Evolutionary conservation across 257 asterid species (phyloP).

Genomic region (Petunia axillaris): DNA sequence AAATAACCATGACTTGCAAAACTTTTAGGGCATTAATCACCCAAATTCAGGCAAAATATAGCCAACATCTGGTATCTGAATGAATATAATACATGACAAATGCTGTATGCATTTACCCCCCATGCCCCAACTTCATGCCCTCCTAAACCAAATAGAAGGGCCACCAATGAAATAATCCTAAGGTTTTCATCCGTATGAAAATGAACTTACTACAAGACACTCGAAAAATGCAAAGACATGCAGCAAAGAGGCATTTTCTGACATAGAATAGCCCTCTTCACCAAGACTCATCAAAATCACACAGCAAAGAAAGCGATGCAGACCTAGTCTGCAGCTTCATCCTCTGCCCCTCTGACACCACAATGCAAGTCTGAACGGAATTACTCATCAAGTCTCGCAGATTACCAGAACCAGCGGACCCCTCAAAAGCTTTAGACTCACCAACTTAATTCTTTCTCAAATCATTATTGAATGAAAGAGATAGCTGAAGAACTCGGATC

Average conservation of each 20-base stretch:
- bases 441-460: conserved; percentile 36
- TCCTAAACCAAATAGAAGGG: conserved; percentile 22
- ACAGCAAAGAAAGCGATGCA: conserved; percentile 37
- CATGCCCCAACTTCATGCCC: background rate
- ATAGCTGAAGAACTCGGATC: conserved; percentile 40
- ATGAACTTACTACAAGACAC: conserved; percentile 10
- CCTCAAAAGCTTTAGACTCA: conserved; percentile 36
- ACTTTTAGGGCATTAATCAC: conserved; percentile 24
- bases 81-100: conserved; percentile 21
- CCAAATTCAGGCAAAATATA: conserved; percentile 20
- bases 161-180: conserved; percentile 21
- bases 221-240: background rate
- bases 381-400: conserved; percentile 30
- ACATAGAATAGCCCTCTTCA: conserved; percentile 27
- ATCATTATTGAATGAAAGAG: conserved; percentile 42
- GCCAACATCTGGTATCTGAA: conserved; percentile 19
- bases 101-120: conserved; percentile 24
- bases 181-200: conserved; percentile 28
- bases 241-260: conserved; percentile 31
- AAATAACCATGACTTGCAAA: background rate
- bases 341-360: conserved; percentile 28
- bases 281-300: background rate
- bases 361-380: conserved; percentile 32
- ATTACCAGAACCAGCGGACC: conserved; percentile 39
- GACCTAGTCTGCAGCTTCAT: conserved; percentile 30